These are phyloP conservation scores for Ceriops zippeliana DNA, from an alignment of 345 rosid species.

Conservation along the genomic window DNA sequence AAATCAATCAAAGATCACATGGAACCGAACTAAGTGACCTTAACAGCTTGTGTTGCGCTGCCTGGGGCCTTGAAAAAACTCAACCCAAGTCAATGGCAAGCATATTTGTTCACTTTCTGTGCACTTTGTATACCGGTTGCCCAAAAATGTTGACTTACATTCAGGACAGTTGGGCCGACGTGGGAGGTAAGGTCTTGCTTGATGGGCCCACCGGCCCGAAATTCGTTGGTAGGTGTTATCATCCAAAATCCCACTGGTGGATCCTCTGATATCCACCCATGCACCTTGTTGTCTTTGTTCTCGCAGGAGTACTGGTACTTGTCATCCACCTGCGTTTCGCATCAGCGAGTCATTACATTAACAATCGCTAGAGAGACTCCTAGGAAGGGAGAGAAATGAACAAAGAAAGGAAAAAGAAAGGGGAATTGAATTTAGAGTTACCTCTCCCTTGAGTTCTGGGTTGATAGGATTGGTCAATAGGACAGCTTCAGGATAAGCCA, in stretches of 20 bases:
- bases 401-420: background rate
- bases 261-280: constrained; percentile 64
- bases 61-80: too few relatives aligned
- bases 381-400: background rate
- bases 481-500: constrained; percentile 88
- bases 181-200: constrained; percentile 84
- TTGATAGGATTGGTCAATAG: constrained; percentile 59
- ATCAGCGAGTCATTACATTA: background rate
- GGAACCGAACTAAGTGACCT: background rate
- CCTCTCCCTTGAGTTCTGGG: constrained; percentile 69
- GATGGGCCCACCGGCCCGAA: constrained; percentile 55
- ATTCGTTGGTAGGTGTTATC: constrained; percentile 76
- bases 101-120: too few relatives aligned
- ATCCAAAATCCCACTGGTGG: constrained; percentile 72
- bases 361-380: too few relatives aligned
- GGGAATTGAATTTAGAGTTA: constrained; percentile 11
- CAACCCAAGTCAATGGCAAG: too few relatives aligned
- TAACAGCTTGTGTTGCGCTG: too few relatives aligned
- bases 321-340: constrained; percentile 67
- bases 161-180: constrained; percentile 58
- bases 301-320: constrained; percentile 73
- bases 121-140: background rate
- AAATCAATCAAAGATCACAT: background rate
- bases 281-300: constrained; percentile 49
- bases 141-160: constrained; percentile 32